phyloP scores from a whole-genome alignment of 2,329 filamentous ascomycete species.

The Cryphonectria radicalis region DNA sequence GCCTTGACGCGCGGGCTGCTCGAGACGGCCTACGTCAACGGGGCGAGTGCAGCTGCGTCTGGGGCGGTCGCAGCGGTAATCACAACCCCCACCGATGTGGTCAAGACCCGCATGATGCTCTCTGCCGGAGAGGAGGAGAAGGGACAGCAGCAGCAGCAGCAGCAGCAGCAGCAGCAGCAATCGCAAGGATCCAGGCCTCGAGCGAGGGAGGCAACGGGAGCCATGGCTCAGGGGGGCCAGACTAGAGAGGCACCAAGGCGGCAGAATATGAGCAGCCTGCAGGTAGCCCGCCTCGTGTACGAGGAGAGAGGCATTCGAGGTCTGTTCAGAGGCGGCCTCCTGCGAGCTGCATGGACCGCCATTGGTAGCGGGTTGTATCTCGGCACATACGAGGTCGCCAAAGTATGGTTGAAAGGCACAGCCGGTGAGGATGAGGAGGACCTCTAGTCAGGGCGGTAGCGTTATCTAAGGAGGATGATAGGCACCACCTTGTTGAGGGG shows the following conservation, averaged over 20 bases:
- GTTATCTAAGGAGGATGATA: background rate
- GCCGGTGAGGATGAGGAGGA: slow-evolving; percentile 46
- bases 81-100: slow-evolving; percentile 88
- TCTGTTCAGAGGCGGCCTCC: slow-evolving; percentile 74
- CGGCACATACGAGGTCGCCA: slow-evolving; percentile 82
- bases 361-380: slow-evolving; percentile 83
- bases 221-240: slow-evolving; percentile 33
- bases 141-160: slow-evolving; percentile 9
- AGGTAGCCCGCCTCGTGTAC: slow-evolving; percentile 68
- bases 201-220: slow-evolving; percentile 35
- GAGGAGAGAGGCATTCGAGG: slow-evolving; percentile 70
- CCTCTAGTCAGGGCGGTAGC: slow-evolving; percentile 29
- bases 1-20: slow-evolving; percentile 46
- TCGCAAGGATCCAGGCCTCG: background rate
- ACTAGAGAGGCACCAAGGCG: slow-evolving; percentile 38
- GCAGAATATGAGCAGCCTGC: slow-evolving; percentile 51
- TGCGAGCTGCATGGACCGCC: slow-evolving; percentile 81
- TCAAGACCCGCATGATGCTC: slow-evolving; percentile 91
- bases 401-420: slow-evolving; percentile 59
- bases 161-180: background rate
- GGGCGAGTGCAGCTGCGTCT: slow-evolving; percentile 72
- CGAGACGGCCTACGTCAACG: slow-evolving; percentile 74
- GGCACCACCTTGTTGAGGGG: too few relatives aligned
- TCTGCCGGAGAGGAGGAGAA: slow-evolving; percentile 50
- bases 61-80: slow-evolving; percentile 76